Evolutionary conservation across 2,329 filamentous ascomycete genomes (phyloP).

Genomic region (Ceratocystis huliohia): DNA sequence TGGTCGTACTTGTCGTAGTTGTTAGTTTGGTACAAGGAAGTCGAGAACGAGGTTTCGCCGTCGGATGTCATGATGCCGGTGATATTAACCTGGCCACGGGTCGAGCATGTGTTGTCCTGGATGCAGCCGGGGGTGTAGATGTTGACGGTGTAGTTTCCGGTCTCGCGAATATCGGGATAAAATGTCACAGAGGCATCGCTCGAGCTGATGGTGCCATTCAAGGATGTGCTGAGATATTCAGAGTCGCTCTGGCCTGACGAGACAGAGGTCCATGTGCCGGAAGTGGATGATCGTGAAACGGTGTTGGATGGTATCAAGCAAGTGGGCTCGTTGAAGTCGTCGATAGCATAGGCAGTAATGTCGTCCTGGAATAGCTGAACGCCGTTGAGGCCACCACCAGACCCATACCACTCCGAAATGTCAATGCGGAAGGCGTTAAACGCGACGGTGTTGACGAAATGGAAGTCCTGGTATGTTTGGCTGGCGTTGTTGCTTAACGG

Average conservation of each 20-base stretch:
- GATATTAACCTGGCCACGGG: slow-evolving; percentile 69
- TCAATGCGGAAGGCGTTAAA: slow-evolving; percentile 82
- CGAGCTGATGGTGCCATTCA: slow-evolving; percentile 37
- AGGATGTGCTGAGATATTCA: slow-evolving; percentile 58
- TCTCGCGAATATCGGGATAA: slow-evolving; percentile 69
- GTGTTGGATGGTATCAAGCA: slow-evolving; percentile 48
- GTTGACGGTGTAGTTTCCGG: slow-evolving; percentile 82
- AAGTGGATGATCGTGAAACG: slow-evolving; percentile 53
- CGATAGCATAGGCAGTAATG: slow-evolving; percentile 73
- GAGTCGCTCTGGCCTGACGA: slow-evolving; percentile 55
- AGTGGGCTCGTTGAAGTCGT: slow-evolving; percentile 74
- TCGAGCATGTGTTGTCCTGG: slow-evolving; percentile 62
- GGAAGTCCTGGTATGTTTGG: slow-evolving; percentile 70
- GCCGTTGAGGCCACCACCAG: slow-evolving; percentile 70
- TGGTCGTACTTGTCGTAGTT: slow-evolving; percentile 94
- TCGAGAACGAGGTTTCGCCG: slow-evolving; percentile 37
- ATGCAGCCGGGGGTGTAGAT: slow-evolving; percentile 87
- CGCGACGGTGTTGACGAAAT: slow-evolving; percentile 74
- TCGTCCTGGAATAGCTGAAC: slow-evolving; percentile 80
- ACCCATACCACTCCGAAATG: slow-evolving; percentile 76
- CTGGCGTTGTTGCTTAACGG: slow-evolving; percentile 62
- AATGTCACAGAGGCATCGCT: slow-evolving; percentile 61
- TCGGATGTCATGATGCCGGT: slow-evolving; percentile 54
- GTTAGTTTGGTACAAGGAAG: slow-evolving; percentile 75
- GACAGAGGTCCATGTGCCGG: slow-evolving; percentile 61